Evolutionary conservation across 139 green algal genomes (phyloP), one percentile per base, ranked within the genome.

Genomic region (Closterium sp.): DNA sequence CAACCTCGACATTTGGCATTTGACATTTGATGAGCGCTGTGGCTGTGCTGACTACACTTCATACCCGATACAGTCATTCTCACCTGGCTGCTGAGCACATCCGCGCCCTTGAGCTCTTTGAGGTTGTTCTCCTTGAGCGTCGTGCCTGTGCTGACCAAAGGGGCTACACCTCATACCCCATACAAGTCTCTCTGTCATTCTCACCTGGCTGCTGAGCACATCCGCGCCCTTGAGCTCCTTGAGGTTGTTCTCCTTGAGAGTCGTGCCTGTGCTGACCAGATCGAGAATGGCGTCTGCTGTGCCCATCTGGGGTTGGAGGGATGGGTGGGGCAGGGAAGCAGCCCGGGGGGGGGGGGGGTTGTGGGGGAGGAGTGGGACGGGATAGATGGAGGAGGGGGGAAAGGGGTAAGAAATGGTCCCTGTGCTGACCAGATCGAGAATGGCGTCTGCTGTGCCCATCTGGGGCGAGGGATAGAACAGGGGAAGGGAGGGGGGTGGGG

Each of bases 41-140:
- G n/a, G n/a, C n/a, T n/a, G n/a, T n/a, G n/a, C n/a, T n/a, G n/a
- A n/a, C n/a, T n/a, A n/a, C n/a, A n/a, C n/a, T n/a, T n/a, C n/a
- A n/a, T n/a, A n/a, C n/a, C n/a, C n/a, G n/a, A n/a, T n/a, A n/a
- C n/a, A n/a, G n/a, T n/a, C n/a, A n/a, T n/a, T n/a, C 87, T 84
- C 87, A 90, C 87, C 87, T 92, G 30, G 92, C 94, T 97, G 38
- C 98, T 91, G 55, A 99, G 88, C 84, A 99, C 97, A 30, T 66
- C 94, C 34, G 96, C 97, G 84, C 97, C 97, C 83, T 96, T 91
- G 38, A 94, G 88, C 89, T 98, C 94, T 92, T 97, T 97, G 86
- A 99, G 95, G 95, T 99, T 99, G 96, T 99, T 99, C 94, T 99
- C 98, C 69, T 97, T 96, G 88, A 99, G 95, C 2, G 98, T 99